phyloP scores from a whole-genome alignment of 2,329 filamentous ascomycete genomes.

The Cercospora berteroae region DNA sequence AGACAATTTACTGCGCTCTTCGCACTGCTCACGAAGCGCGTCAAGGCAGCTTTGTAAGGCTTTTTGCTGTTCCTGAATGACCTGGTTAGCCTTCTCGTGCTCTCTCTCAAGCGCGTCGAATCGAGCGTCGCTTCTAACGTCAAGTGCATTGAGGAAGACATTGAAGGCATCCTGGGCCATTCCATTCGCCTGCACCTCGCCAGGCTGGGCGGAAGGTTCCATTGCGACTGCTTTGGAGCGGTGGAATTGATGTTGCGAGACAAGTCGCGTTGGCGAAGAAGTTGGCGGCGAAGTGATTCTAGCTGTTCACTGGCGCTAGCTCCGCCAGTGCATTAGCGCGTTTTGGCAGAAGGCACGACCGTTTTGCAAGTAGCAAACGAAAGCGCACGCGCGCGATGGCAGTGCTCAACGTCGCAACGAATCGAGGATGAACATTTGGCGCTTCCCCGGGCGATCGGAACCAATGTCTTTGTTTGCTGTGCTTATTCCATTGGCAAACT shows the following conservation, averaged over 20 bases:
- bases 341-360: not conserved
- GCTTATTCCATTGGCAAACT: not conserved
- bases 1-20: not conserved
- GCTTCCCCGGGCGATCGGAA: not conserved
- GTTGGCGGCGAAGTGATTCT: not conserved
- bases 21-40: not conserved
- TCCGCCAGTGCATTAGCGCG: not conserved
- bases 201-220: not conserved
- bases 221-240: not conserved
- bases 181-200: not conserved
- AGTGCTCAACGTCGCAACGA: not conserved
- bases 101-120: not conserved
- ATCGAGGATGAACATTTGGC: not conserved
- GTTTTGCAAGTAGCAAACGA: not conserved
- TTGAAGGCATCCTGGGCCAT: not conserved
- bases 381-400: not conserved
- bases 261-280: not conserved
- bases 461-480: not conserved
- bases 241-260: not conserved
- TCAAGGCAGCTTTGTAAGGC: not conserved
- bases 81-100: not conserved
- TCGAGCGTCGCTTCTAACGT: not conserved
- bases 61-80: not conserved
- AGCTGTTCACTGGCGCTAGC: not conserved
- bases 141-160: not conserved